Evolutionary conservation across 2,329 filamentous ascomycete species (phyloP), one percentile per base, ranked within the genome.

Genomic region (Cercospora sp.): DNA sequence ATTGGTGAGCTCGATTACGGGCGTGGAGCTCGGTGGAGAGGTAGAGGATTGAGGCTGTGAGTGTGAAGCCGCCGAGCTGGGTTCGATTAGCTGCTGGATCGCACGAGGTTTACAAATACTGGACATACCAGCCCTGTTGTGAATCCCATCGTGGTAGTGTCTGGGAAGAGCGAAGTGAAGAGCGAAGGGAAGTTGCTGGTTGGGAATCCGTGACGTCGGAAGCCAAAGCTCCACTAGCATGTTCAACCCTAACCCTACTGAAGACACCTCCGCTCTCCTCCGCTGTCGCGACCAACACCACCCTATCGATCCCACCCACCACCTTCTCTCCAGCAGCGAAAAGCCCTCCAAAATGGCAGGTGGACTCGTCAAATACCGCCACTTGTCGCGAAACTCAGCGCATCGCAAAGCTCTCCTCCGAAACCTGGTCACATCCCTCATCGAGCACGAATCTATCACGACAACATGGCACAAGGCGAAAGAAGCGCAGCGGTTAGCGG

Each of bases 391-490:
- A 75, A 86, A 88, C 73, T 97, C 93, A 62, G 85, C 94, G 65
- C 95, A 97, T 80, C 89, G 95, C 79, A 89, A 94, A 83, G 94
- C 95, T 63, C 88, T 99, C 74, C 89, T 99, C 73, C 93, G 95
- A 77, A 97, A 98, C 82, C 86, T 99, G 69, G 94, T 98, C 79
- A 97, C 94, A 73, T 95, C 94, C 64, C 91, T 99, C 73, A 91
- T 99, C 82, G 87, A 92, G 81, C 89, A 97, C 81, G 95, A 99
- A 84, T 89, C 92, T 71, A 97, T 99, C 83, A 89, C 90, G 72
- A 99, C 95, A 61, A 97, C 95, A 82, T 97, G 91, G 86, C 90
- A 91, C 79, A 98, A 98, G 83, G 95, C 95, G 59, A 99, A 98
- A 82, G 95, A 99, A 84, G 92, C 95, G 20, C 95, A 99, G 82